Evolutionary conservation across 176 grass and related monocot genomes (phyloP).

Genomic region (Chloris gayana): DNA sequence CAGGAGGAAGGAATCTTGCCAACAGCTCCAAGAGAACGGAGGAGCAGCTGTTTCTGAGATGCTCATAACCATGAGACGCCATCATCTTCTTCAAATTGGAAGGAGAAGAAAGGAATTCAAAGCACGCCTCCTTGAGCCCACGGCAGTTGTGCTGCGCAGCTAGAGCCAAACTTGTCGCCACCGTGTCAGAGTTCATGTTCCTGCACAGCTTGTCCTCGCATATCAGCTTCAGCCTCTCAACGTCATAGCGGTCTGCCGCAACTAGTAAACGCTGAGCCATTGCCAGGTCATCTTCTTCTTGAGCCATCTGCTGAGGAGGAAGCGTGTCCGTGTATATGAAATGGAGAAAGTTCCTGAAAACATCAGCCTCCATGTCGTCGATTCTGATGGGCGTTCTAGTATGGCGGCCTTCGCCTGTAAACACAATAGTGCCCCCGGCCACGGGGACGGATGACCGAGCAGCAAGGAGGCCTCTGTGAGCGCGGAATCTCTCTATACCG

Average conservation of each 20-base stretch:
- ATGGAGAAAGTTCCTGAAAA: neutral
- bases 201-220: neutral
- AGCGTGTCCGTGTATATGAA: neutral
- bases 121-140: neutral
- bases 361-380: no score
- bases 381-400: no score
- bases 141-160: neutral
- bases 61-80: neutral
- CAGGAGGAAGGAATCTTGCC: neutral
- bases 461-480: neutral
- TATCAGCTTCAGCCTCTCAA: neutral
- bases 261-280: neutral
- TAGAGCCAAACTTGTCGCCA: neutral
- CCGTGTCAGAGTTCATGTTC: neutral
- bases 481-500: neutral
- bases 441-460: neutral
- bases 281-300: neutral
- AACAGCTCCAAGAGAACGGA: neutral
- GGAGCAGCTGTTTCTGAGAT: neutral
- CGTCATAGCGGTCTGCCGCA: neutral
- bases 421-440: no score
- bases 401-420: no score
- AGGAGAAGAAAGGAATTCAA: neutral
- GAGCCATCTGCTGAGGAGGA: neutral
- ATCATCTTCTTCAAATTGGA: neutral